Base-by-base conservation (phyloP, 306 rosid species). In the Abrus precatorius region DNA sequence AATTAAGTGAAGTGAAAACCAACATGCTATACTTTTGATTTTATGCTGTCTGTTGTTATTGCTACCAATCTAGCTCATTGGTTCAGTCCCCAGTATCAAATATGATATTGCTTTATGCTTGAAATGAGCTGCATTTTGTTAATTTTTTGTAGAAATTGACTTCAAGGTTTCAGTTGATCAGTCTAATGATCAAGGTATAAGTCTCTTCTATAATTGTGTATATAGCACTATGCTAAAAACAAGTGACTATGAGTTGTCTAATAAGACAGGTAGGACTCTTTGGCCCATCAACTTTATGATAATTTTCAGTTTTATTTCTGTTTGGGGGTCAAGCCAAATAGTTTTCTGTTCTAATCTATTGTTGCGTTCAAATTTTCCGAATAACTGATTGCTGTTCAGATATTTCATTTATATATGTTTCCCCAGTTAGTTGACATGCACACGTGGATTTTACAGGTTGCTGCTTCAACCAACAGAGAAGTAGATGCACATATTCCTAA, bases 391-490 rank as follows among this genome's bases (percentile, higher is more conserved):
- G 11, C 59, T 64, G 43, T 59, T 74, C 43, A 49, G 55, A 8
- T 68, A 27, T 40, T 74, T 50, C 60, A 65, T 74, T 79, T 67
- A 48, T 74, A 68, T 32, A 53, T 59, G 47, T 27, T 72, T 36
- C n/a, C 68, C 50, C 50, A 56, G 62, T 66, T 41, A 34, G 13
- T 50, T 67, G 63, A 74, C 55, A 36, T 62, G 30, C 65, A 41
- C 9, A 61, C 43, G 64, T 65, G 85, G 74, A 47, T 77, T 62
- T 20, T 47, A 36, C 88, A 91, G 92, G 93, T 89, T 84, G 91
- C 93, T 75, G 97, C 92, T 49, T 88, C 92, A 59, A 88, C 93
- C 79, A 88, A 88, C 84, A 86, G 91, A 88, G 93, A 86, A 86
- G 89, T 88, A 72, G 91, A 91, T 83, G 92, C 86, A 36, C 92